These are phyloP conservation scores for Cyclotella atomus DNA, from an alignment of 108 stramenopile genomes.

Conservation along the genomic window DNA sequence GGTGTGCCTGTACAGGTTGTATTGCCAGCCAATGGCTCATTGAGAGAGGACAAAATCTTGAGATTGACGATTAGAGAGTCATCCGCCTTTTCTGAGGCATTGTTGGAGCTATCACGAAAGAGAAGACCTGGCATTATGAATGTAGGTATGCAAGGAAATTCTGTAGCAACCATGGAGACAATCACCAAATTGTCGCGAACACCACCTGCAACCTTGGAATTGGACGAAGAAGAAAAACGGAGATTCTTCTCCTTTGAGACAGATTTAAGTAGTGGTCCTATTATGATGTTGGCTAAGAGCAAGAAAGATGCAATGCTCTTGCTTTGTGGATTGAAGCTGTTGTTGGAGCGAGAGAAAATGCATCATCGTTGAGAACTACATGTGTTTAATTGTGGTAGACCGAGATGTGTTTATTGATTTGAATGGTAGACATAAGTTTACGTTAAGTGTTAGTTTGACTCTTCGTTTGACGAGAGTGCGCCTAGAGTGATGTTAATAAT, in stretches of 20 bases:
- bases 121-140: constrained; percentile 40
- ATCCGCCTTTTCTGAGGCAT: constrained; percentile 11
- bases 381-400: too few relatives aligned
- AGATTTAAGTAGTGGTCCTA: constrained; percentile 37
- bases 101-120: constrained; percentile 26
- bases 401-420: too few relatives aligned
- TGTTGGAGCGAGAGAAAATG: constrained; percentile 40
- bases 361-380: not conserved
- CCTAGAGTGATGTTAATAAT: too few relatives aligned
- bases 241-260: constrained; percentile 49
- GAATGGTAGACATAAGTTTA: too few relatives aligned
- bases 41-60: constrained; percentile 33
- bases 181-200: constrained; percentile 41
- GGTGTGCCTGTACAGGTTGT: constrained; percentile 45
- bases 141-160: constrained; percentile 36
- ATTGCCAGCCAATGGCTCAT: not conserved
- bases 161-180: constrained; percentile 30
- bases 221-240: constrained; percentile 42
- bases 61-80: constrained; percentile 29
- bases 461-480: too few relatives aligned
- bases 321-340: constrained; percentile 42
- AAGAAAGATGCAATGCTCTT: constrained; percentile 48
- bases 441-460: too few relatives aligned
- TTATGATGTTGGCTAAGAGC: constrained; percentile 49
- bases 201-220: constrained; percentile 19